Percentiles rank a stretch among this genome's conserved stretches.
Conservation (phyloP, 805 yeast genomes). For the Kodamaea lidongshanica region DNA sequence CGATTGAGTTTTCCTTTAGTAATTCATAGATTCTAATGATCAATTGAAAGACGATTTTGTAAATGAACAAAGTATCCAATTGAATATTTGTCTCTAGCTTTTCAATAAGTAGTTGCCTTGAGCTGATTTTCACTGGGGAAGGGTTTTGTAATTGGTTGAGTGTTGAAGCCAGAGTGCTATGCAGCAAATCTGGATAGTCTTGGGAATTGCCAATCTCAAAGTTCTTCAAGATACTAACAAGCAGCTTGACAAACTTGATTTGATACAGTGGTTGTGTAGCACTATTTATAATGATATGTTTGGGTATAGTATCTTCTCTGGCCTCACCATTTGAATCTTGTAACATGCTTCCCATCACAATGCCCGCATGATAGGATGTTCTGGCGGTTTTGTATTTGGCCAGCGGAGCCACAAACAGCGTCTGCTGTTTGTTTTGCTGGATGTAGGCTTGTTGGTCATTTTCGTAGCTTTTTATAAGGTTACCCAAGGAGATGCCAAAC, state of each 20-base stretch:
- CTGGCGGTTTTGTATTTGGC: slow-evolving; percentile 6
- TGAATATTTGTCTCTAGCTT: slow-evolving; percentile 39
- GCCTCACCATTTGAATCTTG: slow-evolving; percentile 1
- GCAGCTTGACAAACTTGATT: slow-evolving; percentile 28
- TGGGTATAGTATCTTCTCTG: slow-evolving; percentile 6
- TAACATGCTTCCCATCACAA: slow-evolving; percentile 1
- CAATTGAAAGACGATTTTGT: slow-evolving; percentile 28
- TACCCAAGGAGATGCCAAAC: slow-evolving; percentile 38
- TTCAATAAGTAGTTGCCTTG: slow-evolving; percentile 37
- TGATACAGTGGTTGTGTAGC: slow-evolving; percentile 24
- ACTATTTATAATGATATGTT: slow-evolving; percentile 8
- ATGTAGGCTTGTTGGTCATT: slow-evolving; percentile 27
- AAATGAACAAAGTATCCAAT: slow-evolving; percentile 34
- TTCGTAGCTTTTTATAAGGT: slow-evolving; percentile 30
- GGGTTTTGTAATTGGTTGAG: slow-evolving; percentile 12
- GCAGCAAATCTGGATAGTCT: slow-evolving; percentile 1
- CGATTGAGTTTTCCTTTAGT: slow-evolving; percentile 17
- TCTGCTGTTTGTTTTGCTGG: slow-evolving; percentile 22
- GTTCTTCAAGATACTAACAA: slow-evolving; percentile 29
- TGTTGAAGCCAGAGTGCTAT: slow-evolving; percentile 9
- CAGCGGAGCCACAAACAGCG: slow-evolving; percentile 12
- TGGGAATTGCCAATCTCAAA: slow-evolving; percentile 31
- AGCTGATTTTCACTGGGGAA: slow-evolving; percentile 37
- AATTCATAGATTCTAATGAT: slow-evolving; percentile 22
- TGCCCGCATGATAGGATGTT: slow-evolving; percentile 2